Conservation (phyloP, 2,329 filamentous ascomycete species). For the Microdochium bolleyi region DNA sequence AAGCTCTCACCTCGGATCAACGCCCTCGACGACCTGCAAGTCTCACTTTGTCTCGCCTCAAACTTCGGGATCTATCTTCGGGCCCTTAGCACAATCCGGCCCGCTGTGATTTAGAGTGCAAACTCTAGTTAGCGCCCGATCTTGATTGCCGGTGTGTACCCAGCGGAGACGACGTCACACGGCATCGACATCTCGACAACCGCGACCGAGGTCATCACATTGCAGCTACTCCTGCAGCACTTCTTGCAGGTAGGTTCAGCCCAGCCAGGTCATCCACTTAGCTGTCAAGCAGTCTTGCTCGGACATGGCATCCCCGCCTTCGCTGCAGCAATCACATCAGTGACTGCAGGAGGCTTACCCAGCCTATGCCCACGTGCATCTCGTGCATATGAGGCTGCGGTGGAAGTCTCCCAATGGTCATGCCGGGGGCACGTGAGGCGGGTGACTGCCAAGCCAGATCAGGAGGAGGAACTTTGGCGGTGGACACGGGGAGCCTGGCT, state of each 20-base stretch:
- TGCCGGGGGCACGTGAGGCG: not conserved
- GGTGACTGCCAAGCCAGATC: not conserved
- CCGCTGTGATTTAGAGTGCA: no score
- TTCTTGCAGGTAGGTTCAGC: no score
- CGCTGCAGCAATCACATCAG: not conserved
- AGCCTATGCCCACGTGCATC: not conserved
- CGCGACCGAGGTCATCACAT: not conserved
- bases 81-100: no score
- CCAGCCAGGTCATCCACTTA: not conserved
- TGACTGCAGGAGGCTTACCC: not conserved
- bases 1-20: no score
- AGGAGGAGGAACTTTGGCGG: constrained; percentile 2
- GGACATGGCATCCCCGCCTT: no score
- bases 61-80: no score
- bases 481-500: constrained; percentile 17
- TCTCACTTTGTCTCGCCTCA: no score
- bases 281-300: not conserved
- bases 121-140: not conserved
- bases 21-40: no score
- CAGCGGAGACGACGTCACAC: not conserved
- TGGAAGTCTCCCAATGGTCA: not conserved
- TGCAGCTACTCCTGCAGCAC: no score
- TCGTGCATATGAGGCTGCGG: not conserved
- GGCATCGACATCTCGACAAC: not conserved
- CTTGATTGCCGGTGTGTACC: not conserved